phyloP scores from a whole-genome alignment of 257 asterid species.

The Cordia subcordata region DNA sequence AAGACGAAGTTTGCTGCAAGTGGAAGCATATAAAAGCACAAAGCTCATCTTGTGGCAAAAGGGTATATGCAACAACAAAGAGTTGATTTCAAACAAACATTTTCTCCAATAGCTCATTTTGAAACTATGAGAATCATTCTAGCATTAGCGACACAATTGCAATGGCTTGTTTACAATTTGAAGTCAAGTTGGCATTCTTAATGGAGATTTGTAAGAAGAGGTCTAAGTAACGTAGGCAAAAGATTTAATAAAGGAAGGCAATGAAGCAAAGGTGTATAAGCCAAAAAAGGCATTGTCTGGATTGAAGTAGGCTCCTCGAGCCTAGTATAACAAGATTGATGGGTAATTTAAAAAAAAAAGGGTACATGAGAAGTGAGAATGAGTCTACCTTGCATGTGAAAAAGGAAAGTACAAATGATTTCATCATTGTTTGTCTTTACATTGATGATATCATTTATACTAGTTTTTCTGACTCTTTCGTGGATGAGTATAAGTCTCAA shows the following conservation, averaged over 20 bases:
- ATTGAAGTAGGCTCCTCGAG: background rate
- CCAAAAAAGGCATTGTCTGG: background rate
- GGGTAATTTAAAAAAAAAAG: background rate
- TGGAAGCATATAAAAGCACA: background rate
- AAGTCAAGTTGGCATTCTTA: background rate
- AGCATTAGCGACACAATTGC: background rate
- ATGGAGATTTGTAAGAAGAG: background rate
- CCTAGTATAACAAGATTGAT: constrained; percentile 1
- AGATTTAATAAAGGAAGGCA: background rate
- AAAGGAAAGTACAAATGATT: background rate
- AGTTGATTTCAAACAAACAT: background rate
- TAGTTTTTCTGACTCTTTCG: background rate
- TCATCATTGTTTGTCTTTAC: background rate
- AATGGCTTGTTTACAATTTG: constrained; percentile 1
- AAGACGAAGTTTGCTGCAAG: background rate
- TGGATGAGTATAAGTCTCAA: background rate
- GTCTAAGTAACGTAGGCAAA: constrained; percentile 5
- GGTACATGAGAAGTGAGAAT: constrained; percentile 2
- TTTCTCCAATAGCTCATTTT: constrained; percentile 3
- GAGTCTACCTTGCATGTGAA: background rate
- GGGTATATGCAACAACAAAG: background rate
- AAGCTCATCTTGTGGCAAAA: background rate
- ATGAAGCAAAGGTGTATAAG: background rate
- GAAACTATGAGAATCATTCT: constrained; percentile 5
- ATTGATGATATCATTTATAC: constrained; percentile 11